A percentile compares a stretch with the other conserved stretches of the same genome.
These are phyloP conservation scores for Dissoconium aciculare DNA, from an alignment of 2,329 filamentous ascomycete species.

Conservation along the genomic window DNA sequence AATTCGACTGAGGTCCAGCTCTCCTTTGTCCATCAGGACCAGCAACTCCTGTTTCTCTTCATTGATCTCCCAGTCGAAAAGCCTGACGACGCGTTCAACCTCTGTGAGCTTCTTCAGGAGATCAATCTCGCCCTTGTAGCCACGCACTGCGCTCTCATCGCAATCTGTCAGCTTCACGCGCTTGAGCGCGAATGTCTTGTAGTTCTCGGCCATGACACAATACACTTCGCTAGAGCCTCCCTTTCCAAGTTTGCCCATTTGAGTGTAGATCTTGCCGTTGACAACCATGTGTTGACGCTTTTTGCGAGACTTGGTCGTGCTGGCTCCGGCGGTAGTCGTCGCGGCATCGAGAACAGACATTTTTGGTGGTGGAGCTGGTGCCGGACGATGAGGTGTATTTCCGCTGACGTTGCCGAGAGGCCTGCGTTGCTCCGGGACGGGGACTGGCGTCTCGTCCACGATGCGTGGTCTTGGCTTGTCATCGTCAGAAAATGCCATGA, in stretches of 20 bases:
- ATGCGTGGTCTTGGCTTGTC: slow-evolving; percentile 29
- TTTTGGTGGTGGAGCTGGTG: slow-evolving; percentile 71
- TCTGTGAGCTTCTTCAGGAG: slow-evolving; percentile 66
- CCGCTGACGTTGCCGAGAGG: slow-evolving; percentile 40
- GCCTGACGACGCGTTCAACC: slow-evolving; percentile 76
- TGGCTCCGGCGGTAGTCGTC: slow-evolving; percentile 66
- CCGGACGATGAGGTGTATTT: slow-evolving; percentile 64
- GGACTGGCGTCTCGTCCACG: slow-evolving; percentile 27
- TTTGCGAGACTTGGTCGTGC: slow-evolving; percentile 57
- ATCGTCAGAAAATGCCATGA: slow-evolving; percentile 36
- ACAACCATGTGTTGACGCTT: slow-evolving; percentile 73
- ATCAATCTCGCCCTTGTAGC: slow-evolving; percentile 92
- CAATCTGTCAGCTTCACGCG: slow-evolving; percentile 80
- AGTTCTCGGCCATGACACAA: slow-evolving; percentile 91
- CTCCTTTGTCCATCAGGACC: slow-evolving; percentile 93
- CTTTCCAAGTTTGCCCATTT: slow-evolving; percentile 78
- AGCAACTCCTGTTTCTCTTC: slow-evolving; percentile 71
- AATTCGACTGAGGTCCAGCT: slow-evolving; percentile 80
- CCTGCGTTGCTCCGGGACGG: slow-evolving; percentile 26
- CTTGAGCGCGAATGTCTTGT: slow-evolving; percentile 88
- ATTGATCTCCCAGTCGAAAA: slow-evolving; percentile 90
- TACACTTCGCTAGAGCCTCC: slow-evolving; percentile 93
- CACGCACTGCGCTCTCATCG: slow-evolving; percentile 67
- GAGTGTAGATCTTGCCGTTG: slow-evolving; percentile 81
- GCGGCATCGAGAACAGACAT: slow-evolving; percentile 94